Percentiles rank a stretch among this genome's conserved stretches.
These are phyloP conservation scores for Dryas alaskensis DNA, from an alignment of 306 rosid genomes.

Conservation along the genomic window DNA sequence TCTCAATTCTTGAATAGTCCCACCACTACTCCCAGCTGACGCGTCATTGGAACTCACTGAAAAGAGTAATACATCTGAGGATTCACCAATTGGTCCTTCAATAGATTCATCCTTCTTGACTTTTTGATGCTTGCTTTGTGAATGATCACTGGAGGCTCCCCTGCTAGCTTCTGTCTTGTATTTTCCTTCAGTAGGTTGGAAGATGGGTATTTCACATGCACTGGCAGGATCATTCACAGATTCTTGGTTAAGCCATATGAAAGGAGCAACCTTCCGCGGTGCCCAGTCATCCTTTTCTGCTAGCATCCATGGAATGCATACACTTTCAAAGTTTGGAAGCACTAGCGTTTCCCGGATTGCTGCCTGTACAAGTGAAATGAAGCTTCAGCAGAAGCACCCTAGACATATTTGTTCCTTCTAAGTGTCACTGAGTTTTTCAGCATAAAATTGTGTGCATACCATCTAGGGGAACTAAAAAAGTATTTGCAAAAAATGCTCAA, in stretches of 20 bases:
- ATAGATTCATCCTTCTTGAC: conserved; percentile 25
- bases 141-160: conserved; percentile 31
- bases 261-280: conserved; percentile 70
- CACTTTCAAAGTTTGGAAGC: conserved; percentile 75
- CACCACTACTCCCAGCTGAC: conserved; percentile 23
- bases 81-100: conserved; percentile 39
- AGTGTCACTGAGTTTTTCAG: not conserved
- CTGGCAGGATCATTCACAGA: conserved; percentile 37
- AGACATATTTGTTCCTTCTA: not conserved
- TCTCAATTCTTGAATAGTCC: conserved; percentile 38
- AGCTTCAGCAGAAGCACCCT: conserved; percentile 27
- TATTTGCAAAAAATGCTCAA: not conserved
- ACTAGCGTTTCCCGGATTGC: conserved; percentile 67
- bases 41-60: conserved; percentile 25
- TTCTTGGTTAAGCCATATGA: conserved; percentile 72
- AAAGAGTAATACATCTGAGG: conserved; percentile 32
- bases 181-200: conserved; percentile 37
- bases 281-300: conserved; percentile 93
- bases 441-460: not conserved
- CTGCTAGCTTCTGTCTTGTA: conserved; percentile 37
- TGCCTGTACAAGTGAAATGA: conserved; percentile 52
- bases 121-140: conserved; percentile 32
- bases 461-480: not conserved
- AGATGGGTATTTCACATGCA: conserved; percentile 30
- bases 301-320: conserved; percentile 74